Conservation (phyloP, 108 stramenopile species). For the Conticribra weissflogii region DNA sequence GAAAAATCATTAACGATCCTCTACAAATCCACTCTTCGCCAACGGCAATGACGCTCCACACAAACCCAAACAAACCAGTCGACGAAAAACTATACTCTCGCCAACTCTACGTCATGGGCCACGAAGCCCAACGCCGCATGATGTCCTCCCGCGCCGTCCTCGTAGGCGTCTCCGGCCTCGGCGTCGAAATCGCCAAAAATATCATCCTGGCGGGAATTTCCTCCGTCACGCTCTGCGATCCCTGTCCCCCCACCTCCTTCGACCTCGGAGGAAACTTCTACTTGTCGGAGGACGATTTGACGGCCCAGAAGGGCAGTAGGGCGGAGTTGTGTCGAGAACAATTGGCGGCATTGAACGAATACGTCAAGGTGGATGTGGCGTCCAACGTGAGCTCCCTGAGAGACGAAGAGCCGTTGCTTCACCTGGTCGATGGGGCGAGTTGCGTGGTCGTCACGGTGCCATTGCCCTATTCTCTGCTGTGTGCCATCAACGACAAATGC, state of each 20-base stretch:
- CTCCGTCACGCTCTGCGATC: slow-evolving; percentile 77
- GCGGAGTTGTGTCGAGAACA: slow-evolving; percentile 61
- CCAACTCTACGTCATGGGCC: slow-evolving; percentile 99
- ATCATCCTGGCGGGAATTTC: slow-evolving; percentile 92
- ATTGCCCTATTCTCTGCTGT: slow-evolving; percentile 63
- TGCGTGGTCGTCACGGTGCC: slow-evolving; percentile 75
- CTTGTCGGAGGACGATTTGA: slow-evolving; percentile 46
- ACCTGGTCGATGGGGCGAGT: slow-evolving; percentile 57
- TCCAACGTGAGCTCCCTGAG: slow-evolving; percentile 54
- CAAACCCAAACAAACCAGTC: slow-evolving; percentile 41
- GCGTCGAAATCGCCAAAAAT: slow-evolving; percentile 96
- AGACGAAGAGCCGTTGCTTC: slow-evolving; percentile 51
- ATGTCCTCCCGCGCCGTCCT: slow-evolving; percentile 90
- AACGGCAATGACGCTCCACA: too few species aligned
- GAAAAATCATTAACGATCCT: too few species aligned
- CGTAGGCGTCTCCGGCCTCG: slow-evolving; percentile 90
- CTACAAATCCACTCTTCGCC: too few species aligned
- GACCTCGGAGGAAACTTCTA: slow-evolving; percentile 92
- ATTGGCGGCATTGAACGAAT: slow-evolving; percentile 87
- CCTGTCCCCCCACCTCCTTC: slow-evolving; percentile 58
- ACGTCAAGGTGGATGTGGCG: slow-evolving; percentile 76
- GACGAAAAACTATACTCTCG: slow-evolving; percentile 98
- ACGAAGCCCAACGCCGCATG: slow-evolving; percentile 97
- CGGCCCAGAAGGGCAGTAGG: slow-evolving; percentile 28
- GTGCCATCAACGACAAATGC: slow-evolving; percentile 78